These are phyloP conservation scores for Prinsepia uniflora DNA, from an alignment of 306 rosid species.

Conservation along the genomic window DNA sequence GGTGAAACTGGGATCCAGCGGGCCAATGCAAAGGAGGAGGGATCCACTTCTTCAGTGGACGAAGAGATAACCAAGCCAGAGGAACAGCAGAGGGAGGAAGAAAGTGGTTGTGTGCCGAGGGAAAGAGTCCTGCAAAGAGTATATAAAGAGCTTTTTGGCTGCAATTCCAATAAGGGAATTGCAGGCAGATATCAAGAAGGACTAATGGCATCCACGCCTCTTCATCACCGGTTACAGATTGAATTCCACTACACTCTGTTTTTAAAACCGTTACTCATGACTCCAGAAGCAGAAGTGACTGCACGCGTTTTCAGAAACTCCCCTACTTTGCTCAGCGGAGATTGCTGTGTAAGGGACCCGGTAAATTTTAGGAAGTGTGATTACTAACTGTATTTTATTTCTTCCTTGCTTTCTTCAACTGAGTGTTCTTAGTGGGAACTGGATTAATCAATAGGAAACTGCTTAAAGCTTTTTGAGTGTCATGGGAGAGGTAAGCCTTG, in stretches of 20 bases:
- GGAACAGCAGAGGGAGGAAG: slow-evolving; percentile 49
- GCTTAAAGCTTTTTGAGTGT: slow-evolving; percentile 28
- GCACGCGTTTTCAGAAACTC: slow-evolving; percentile 24
- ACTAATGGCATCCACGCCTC: slow-evolving; percentile 68
- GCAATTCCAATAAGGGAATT: slow-evolving; percentile 92
- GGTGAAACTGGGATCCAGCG: slow-evolving; percentile 46
- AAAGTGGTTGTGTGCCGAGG: slow-evolving; percentile 65
- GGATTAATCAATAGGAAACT: slow-evolving; percentile 46
- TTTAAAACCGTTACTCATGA: slow-evolving; percentile 27
- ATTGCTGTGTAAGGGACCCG: slow-evolving; percentile 25
- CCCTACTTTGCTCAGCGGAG: slow-evolving; percentile 40
- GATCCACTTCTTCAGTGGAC: slow-evolving; percentile 24
- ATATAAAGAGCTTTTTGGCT: slow-evolving; percentile 95
- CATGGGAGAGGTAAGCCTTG: slow-evolving; percentile 26
- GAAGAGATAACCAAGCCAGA: slow-evolving; percentile 30
- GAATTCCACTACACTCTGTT: slow-evolving; percentile 80
- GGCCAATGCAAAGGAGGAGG: slow-evolving; percentile 39
- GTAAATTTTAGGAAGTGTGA: slow-evolving; percentile 49
- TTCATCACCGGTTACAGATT: slow-evolving; percentile 90
- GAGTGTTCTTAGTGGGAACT: slow-evolving; percentile 34
- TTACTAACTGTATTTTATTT: slow-evolving; percentile 45
- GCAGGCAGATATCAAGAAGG: slow-evolving; percentile 95
- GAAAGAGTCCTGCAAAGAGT: slow-evolving; percentile 94
- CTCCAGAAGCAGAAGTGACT: slow-evolving; percentile 36
- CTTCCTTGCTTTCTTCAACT: background rate